Evolutionary conservation across 257 asterid species (phyloP).

Genomic region (Primulina huaijiensis): DNA sequence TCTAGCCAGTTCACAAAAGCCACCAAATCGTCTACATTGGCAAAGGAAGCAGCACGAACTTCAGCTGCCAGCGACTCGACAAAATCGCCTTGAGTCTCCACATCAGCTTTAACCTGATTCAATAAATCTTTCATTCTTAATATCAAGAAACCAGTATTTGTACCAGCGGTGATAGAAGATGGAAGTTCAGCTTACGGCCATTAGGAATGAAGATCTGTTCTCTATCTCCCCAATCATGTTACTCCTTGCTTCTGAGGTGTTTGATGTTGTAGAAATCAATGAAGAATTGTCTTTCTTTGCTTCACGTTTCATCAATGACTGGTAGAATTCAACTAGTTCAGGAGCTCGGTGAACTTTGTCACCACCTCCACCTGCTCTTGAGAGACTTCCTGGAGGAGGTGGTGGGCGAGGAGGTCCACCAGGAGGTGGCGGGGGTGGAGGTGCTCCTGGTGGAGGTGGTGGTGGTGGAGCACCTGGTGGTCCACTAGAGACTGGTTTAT

Average conservation of each 20-base stretch:
- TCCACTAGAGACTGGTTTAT: slow-evolving; percentile 30
- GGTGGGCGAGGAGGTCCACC: slow-evolving; percentile 92
- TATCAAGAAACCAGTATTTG: slow-evolving; percentile 9
- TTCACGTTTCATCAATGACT: slow-evolving; percentile 86
- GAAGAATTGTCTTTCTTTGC: slow-evolving; percentile 75
- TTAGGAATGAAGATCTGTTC: slow-evolving; percentile 79
- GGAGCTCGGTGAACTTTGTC: slow-evolving; percentile 97
- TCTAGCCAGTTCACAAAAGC: slow-evolving; percentile 94
- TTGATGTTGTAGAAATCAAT: slow-evolving; percentile 58
- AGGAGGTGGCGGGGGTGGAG: slow-evolving; percentile 78
- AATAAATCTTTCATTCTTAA: slow-evolving; percentile 23
- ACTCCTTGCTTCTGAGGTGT: slow-evolving; percentile 73
- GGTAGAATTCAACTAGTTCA: slow-evolving; percentile 94
- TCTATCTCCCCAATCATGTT: slow-evolving; percentile 98
- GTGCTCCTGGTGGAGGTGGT: slow-evolving; percentile 79
- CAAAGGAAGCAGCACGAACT: slow-evolving; percentile 77
- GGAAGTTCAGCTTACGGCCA: slow-evolving; percentile 64
- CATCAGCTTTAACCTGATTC: slow-evolving; percentile 95
- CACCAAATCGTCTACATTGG: slow-evolving; percentile 68
- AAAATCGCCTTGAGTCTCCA: slow-evolving; percentile 93
- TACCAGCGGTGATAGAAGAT: not conserved
- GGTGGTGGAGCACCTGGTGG: slow-evolving; percentile 62
- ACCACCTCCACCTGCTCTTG: slow-evolving; percentile 57
- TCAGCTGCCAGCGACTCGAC: slow-evolving; percentile 86
- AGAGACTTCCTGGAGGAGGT: slow-evolving; percentile 76